Evolutionary conservation across 2,329 filamentous ascomycete species (phyloP).

Genomic region (Epichloe gansuensis): DNA sequence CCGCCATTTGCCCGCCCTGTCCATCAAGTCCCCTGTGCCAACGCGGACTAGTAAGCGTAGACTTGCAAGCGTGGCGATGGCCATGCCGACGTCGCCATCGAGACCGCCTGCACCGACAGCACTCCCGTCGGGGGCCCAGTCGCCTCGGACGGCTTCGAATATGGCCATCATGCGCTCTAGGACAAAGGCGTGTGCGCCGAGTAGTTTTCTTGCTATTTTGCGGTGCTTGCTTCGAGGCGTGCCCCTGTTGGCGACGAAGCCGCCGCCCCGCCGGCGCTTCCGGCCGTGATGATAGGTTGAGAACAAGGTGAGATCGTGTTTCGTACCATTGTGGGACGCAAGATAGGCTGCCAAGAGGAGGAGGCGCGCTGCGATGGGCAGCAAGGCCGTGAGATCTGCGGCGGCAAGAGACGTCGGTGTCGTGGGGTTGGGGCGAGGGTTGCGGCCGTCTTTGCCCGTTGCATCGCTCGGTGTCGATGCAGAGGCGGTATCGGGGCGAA

Average conservation of each 20-base stretch:
- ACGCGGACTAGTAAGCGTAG: constrained; percentile 57
- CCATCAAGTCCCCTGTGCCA: constrained; percentile 50
- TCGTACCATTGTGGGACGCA: constrained; percentile 65
- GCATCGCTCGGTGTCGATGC: not conserved
- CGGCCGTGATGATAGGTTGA: constrained; percentile 53
- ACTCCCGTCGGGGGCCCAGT: constrained; percentile 33
- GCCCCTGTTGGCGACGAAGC: constrained; percentile 21
- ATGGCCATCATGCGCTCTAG: constrained; percentile 71
- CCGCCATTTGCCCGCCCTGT: constrained; percentile 61
- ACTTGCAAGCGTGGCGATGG: constrained; percentile 60
- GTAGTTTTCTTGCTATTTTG: constrained; percentile 64
- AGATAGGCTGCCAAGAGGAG: constrained; percentile 69
- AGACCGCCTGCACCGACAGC: constrained; percentile 21
- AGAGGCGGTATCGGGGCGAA: constrained; percentile 7
- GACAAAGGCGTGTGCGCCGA: constrained; percentile 66
- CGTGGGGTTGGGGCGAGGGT: not conserved
- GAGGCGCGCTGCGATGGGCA: constrained; percentile 63
- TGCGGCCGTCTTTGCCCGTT: not conserved
- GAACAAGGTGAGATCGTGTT: constrained; percentile 64
- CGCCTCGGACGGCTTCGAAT: constrained; percentile 51
- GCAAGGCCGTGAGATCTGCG: constrained; percentile 39
- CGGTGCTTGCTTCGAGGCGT: constrained; percentile 40
- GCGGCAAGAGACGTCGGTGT: constrained; percentile 2
- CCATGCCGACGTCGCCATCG: constrained; percentile 48
- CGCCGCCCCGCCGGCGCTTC: constrained; percentile 37